phyloP scores from a whole-genome alignment of 371 early-diverging fungal species.

The Haplosporangium sp. region DNA sequence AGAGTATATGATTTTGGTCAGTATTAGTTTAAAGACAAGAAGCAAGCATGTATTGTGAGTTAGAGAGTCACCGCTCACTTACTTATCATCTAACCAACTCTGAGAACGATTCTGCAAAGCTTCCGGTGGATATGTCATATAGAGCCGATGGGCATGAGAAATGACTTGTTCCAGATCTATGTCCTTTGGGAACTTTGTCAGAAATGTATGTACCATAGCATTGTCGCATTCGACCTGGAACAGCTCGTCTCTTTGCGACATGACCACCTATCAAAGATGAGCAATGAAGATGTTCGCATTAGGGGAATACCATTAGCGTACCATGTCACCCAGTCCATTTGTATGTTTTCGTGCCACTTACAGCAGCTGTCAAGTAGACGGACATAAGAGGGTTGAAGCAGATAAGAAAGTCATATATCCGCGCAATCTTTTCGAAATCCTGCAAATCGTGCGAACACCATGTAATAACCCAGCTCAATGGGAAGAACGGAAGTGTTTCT shows the following conservation, averaged over 20 bases:
- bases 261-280: slow-evolving; percentile 56
- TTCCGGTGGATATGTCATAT: slow-evolving; percentile 56
- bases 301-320: no score
- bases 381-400: slow-evolving; percentile 79
- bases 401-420: slow-evolving; percentile 83
- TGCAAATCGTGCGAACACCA: slow-evolving; percentile 88
- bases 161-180: slow-evolving; percentile 57
- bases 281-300: no score
- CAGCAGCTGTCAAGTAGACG: slow-evolving; percentile 77
- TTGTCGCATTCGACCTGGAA: slow-evolving; percentile 62
- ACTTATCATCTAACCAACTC: slow-evolving; percentile 58
- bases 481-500: slow-evolving; percentile 81
- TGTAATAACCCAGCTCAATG: slow-evolving; percentile 86
- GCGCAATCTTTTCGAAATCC: slow-evolving; percentile 63
- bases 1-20: not conserved
- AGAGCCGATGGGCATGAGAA: slow-evolving; percentile 57
- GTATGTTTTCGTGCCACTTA: slow-evolving; percentile 25
- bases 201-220: slow-evolving; percentile 64
- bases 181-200: slow-evolving; percentile 67
- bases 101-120: slow-evolving; percentile 57
- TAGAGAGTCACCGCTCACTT: not conserved
- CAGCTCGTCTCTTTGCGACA: slow-evolving; percentile 61
- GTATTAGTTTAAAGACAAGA: not conserved
- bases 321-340: not conserved
- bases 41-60: slow-evolving; percentile 19